Base-by-base conservation (phyloP, 179 eudicot genomes). In the Beta lomatogona region DNA sequence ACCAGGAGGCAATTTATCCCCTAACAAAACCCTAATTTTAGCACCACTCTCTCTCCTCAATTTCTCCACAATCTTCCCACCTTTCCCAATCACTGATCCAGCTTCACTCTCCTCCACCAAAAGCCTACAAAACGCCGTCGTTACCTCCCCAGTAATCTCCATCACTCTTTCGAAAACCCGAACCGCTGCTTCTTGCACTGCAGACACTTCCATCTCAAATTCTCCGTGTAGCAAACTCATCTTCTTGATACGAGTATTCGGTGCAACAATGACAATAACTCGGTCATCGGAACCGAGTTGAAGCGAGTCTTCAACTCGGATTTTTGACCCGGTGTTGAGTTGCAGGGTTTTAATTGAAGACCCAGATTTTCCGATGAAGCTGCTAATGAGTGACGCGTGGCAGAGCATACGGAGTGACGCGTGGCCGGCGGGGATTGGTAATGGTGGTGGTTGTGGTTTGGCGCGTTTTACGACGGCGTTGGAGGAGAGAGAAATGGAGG, bases 71-170 rank as follows among this genome's bases (percentile, higher is more conserved):
- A 79, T 81, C 54, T 86, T 91, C 74, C 98, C 98, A 6, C 97
- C 94, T 84, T 87, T 93, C 36, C 98, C 98, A 58, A 95, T 93
- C 73, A 95, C 92, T 1, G 87, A 78, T 75, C 97, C 93, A 6
- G 86, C 95, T 69, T 85, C 83, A 64, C 58, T 72, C 70, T 72
- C 83, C 50, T 88, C 89, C 50, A 82, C 92, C 84, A 95, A 76
- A 81, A 92, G 31, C 86, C 95, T 80, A 85, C 92, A 92, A 77
- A 88, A 57, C 48, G 85, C 73, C 22, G 66, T 41, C 12, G 46
- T 73, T 9, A 31, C 75, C 50, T 77, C 88, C n/a, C 68, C 82
- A 3, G 87, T 75, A 58, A 88, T 87, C 41, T 86, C 87, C 28
- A 88, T 74, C 75, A 88, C 77, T 77, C 71, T 83, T 81, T 88